Evolutionary conservation across 306 rosid genomes (phyloP).

Genomic region (Lathyrus tuberosus): DNA sequence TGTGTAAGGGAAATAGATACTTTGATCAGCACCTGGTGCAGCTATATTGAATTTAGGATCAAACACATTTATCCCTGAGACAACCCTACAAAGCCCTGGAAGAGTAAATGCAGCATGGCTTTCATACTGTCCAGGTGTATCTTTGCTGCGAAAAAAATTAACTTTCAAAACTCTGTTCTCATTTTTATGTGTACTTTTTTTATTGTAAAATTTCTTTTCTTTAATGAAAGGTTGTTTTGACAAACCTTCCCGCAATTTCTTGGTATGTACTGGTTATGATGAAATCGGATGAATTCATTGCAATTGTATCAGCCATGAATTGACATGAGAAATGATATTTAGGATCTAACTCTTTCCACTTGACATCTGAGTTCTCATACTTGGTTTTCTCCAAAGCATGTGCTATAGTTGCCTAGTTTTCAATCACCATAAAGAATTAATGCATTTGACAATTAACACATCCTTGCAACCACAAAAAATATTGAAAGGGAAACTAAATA

Average conservation of each 20-base stretch:
- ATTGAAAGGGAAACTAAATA: slow-evolving; percentile 9
- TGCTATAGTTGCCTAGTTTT: slow-evolving; percentile 80
- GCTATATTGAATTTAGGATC: slow-evolving; percentile 96
- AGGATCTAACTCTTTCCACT: slow-evolving; percentile 88
- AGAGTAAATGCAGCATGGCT: slow-evolving; percentile 86
- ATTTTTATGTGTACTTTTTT: background rate
- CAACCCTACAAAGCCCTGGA: slow-evolving; percentile 91
- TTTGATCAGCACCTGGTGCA: slow-evolving; percentile 89
- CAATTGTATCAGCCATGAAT: slow-evolving; percentile 80
- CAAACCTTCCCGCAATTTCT: slow-evolving; percentile 96
- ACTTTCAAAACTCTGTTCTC: slow-evolving; percentile 35
- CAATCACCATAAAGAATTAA: slow-evolving; percentile 17
- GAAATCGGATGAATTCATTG: slow-evolving; percentile 94
- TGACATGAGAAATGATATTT: slow-evolving; percentile 97
- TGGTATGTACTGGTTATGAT: slow-evolving; percentile 93
- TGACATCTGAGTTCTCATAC: slow-evolving; percentile 86
- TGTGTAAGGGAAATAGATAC: slow-evolving; percentile 70
- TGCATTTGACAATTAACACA: slow-evolving; percentile 18
- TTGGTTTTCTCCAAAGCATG: slow-evolving; percentile 95
- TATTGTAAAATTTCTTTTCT: background rate
- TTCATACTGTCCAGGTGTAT: slow-evolving; percentile 90
- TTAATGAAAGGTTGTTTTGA: background rate
- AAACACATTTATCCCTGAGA: slow-evolving; percentile 88
- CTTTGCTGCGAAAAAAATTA: slow-evolving; percentile 66
- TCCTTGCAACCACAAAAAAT: background rate